phyloP scores from a whole-genome alignment of 106 monocot genomes.

The Amphibolis antarctica region DNA sequence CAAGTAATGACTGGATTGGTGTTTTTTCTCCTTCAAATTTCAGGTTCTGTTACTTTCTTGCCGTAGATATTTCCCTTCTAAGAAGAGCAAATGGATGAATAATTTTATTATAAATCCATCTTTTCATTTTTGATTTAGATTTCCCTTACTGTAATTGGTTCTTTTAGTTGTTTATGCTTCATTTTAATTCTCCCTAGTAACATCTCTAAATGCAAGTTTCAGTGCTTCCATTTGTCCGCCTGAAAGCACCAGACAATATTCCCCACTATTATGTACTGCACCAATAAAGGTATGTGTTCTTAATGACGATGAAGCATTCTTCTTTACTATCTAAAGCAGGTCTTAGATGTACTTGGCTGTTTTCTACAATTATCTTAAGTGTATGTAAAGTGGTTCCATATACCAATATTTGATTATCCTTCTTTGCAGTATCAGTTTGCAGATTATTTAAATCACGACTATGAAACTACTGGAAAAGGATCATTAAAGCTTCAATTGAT shows the following conservation, averaged over 20 bases:
- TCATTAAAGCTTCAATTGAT: slow-evolving; percentile 68
- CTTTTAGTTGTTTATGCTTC: too few relatives aligned
- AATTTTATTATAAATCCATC: too few relatives aligned
- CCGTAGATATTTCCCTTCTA: background rate
- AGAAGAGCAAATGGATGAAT: background rate
- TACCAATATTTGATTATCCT: too few relatives aligned
- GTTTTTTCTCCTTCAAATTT: slow-evolving; percentile 95
- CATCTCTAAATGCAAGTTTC: slow-evolving; percentile 1
- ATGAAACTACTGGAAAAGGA: slow-evolving; percentile 52
- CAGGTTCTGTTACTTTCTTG: slow-evolving; percentile 26
- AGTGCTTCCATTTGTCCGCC: slow-evolving; percentile 49
- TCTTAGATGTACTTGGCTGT: too few relatives aligned
- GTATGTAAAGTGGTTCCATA: too few relatives aligned
- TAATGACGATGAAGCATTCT: background rate
- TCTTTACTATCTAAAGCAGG: too few relatives aligned
- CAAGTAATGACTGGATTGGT: slow-evolving; percentile 85
- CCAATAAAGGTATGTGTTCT: slow-evolving; percentile 65
- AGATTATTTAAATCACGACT: slow-evolving; percentile 42
- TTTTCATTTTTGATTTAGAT: too few relatives aligned
- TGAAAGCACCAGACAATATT: slow-evolving; percentile 36
- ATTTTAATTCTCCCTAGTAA: background rate
- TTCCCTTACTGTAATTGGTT: too few relatives aligned
- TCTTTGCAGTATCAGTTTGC: slow-evolving; percentile 81
- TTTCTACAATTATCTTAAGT: too few relatives aligned
- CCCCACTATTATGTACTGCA: slow-evolving; percentile 69